A percentile compares a stretch with the other conserved stretches of the same genome.
These are phyloP conservation scores for Fusarium circinatum DNA, from an alignment of 2,329 filamentous ascomycete species.

Conservation along the genomic window DNA sequence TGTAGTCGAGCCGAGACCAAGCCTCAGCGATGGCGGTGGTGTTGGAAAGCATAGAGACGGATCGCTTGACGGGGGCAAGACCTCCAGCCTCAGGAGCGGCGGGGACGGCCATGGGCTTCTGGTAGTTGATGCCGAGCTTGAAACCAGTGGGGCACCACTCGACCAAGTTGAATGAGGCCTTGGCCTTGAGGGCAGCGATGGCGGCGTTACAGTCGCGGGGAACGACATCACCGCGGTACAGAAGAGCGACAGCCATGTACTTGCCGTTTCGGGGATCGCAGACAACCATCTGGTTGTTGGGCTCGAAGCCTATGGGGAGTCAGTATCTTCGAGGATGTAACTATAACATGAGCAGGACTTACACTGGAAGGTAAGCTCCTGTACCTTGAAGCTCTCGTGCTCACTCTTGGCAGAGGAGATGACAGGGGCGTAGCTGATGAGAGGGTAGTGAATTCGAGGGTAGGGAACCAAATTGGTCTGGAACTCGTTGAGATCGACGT, in stretches of 20 bases:
- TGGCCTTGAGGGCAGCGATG: constrained; percentile 74
- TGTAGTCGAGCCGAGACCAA: constrained; percentile 77
- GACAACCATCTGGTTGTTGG: constrained; percentile 83
- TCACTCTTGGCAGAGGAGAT: constrained; percentile 79
- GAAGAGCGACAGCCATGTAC: constrained; percentile 79
- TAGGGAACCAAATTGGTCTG: constrained; percentile 81
- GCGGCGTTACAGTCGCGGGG: constrained; percentile 76
- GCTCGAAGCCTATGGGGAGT: constrained; percentile 70
- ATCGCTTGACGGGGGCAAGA: constrained; percentile 70
- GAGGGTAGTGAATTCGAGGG: constrained; percentile 78
- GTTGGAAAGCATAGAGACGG: constrained; percentile 78
- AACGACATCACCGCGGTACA: constrained; percentile 78
- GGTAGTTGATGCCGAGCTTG: constrained; percentile 81
- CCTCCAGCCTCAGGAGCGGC: constrained; percentile 64
- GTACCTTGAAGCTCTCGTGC: constrained; percentile 89
- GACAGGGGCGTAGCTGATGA: constrained; percentile 78
- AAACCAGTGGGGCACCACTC: constrained; percentile 82
- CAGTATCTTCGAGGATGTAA: constrained; percentile 31
- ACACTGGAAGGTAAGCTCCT: constrained; percentile 81
- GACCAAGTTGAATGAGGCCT: constrained; percentile 77
- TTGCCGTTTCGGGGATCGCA: constrained; percentile 79
- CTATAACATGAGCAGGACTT: constrained; percentile 46
- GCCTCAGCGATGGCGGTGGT: constrained; percentile 79
- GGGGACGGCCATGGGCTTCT: constrained; percentile 71
- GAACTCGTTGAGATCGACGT: constrained; percentile 81